Conservation (phyloP, 441 rosid genomes). For the Gossypium gossypioides region DNA sequence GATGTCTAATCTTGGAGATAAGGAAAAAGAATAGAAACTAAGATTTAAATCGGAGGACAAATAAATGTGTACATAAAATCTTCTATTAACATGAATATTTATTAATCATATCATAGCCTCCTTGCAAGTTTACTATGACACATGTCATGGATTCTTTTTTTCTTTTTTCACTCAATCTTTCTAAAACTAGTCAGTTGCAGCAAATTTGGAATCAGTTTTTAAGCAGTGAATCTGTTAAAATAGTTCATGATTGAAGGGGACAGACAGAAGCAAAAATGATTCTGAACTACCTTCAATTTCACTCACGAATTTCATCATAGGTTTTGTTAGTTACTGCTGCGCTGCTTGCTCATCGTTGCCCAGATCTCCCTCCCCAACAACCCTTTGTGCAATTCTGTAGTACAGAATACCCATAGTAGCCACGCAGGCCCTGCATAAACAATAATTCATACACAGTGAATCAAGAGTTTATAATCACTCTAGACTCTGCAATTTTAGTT, state of each 20-base stretch:
- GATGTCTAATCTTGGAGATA: not conserved
- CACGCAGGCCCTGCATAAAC: constrained; percentile 83
- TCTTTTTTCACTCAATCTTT: not conserved
- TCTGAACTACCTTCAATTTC: not conserved
- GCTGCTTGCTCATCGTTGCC: constrained; percentile 43
- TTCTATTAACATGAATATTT: not conserved
- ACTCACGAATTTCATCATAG: constrained; percentile 9
- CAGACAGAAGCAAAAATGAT: not conserved
- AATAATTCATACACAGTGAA: not conserved
- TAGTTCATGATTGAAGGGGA: not conserved
- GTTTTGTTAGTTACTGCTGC: constrained; percentile 28
- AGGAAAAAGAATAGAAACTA: not conserved
- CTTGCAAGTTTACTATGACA: not conserved
- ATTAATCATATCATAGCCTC: not conserved
- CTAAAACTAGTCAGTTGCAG: not conserved
- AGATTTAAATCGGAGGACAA: not conserved
- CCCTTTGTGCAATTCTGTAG: constrained; percentile 79
- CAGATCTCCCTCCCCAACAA: constrained; percentile 40
- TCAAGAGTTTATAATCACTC: too few relatives aligned
- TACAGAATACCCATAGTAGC: constrained; percentile 94
- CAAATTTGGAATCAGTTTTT: not conserved
- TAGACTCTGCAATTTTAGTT: not conserved
- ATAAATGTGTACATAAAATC: too few relatives aligned
- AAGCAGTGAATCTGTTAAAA: not conserved
- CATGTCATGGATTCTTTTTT: not conserved